Percentiles rank a stretch among this genome's conserved stretches.
Evolutionary conservation across 139 green algal species (phyloP).

Genomic region (Tetraselmis chui): DNA sequence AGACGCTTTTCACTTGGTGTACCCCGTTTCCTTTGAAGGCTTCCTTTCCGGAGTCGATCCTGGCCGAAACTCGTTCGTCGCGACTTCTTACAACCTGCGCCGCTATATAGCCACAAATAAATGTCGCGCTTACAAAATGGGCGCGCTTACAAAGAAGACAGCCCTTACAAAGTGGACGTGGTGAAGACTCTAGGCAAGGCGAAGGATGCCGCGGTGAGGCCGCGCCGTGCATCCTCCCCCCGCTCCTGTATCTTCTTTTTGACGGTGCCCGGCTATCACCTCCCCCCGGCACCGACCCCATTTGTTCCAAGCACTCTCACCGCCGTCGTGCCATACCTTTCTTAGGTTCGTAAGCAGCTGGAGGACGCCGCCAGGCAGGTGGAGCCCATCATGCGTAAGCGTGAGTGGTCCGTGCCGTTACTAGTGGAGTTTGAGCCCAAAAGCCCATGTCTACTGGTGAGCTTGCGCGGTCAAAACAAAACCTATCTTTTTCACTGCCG

Average conservation of each 20-base stretch:
- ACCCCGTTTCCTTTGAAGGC: too few relatives aligned
- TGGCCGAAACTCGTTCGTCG: neutral
- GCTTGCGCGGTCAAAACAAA: neutral
- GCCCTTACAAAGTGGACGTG: neutral
- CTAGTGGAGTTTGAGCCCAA: neutral
- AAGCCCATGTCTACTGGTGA: neutral
- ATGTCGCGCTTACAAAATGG: too few relatives aligned
- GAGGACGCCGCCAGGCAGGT: neutral
- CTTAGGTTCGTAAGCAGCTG: neutral
- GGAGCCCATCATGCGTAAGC: neutral
- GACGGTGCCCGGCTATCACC: too few relatives aligned
- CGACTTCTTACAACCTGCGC: too few relatives aligned
- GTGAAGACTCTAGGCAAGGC: neutral
- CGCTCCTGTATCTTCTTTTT: too few relatives aligned
- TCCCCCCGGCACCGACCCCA: too few relatives aligned
- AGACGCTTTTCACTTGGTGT: neutral
- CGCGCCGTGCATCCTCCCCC: too few relatives aligned
- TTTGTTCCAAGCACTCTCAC: neutral
- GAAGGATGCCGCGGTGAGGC: neutral
- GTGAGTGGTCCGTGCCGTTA: neutral
- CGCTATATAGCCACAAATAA: too few relatives aligned
- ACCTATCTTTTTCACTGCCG: too few relatives aligned
- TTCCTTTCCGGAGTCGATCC: too few relatives aligned
- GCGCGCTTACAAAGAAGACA: neutral
- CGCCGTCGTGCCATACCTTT: neutral